Percentiles rank a stretch among this genome's conserved stretches.
Evolutionary conservation across 139 green algal species (phyloP).

Genomic region (Deuterostichococcus epilithicus): DNA sequence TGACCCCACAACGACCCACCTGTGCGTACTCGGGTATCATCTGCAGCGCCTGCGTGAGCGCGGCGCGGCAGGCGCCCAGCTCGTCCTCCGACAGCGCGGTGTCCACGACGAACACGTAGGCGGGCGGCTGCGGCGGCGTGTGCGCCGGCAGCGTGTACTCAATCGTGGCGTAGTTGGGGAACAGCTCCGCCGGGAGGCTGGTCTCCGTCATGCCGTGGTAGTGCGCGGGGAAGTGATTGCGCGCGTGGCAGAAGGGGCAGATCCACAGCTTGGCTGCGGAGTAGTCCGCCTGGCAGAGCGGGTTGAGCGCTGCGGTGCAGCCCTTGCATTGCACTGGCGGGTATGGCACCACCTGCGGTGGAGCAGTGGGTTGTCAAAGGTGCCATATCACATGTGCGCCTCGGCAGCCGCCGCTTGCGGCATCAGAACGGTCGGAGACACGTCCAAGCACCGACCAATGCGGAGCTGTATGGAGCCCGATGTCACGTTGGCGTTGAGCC

Average conservation of each 20-base stretch:
- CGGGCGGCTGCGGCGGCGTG: slow-evolving; percentile 58
- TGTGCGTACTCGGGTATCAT: slow-evolving; percentile 56
- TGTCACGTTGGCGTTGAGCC: too few relatives aligned
- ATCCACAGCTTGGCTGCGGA: slow-evolving; percentile 83
- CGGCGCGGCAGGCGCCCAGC: slow-evolving; percentile 67
- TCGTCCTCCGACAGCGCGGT: slow-evolving; percentile 91
- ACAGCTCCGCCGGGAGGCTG: slow-evolving; percentile 93
- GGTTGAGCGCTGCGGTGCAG: slow-evolving; percentile 91
- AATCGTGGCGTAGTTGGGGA: slow-evolving; percentile 91
- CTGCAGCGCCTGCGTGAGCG: slow-evolving; percentile 73
- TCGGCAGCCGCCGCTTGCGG: too few relatives aligned
- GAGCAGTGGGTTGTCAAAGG: too few relatives aligned
- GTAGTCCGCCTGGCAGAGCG: slow-evolving; percentile 90
- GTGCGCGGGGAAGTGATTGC: slow-evolving; percentile 96
- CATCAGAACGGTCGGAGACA: too few relatives aligned
- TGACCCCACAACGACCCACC: slow-evolving; percentile 1
- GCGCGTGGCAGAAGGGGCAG: slow-evolving; percentile 91
- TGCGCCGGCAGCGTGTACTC: slow-evolving; percentile 86
- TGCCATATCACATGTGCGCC: too few relatives aligned
- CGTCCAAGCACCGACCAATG: too few relatives aligned
- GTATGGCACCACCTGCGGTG: slow-evolving; percentile 84
- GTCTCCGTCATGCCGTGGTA: slow-evolving; percentile 59
- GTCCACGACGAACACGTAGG: slow-evolving; percentile 95
- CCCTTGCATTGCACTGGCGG: slow-evolving; percentile 92
- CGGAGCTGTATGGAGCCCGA: too few relatives aligned